Evolutionary conservation across 495 filamentous ascomycete genomes (phyloP).

Genomic region (Collariella sp.): DNA sequence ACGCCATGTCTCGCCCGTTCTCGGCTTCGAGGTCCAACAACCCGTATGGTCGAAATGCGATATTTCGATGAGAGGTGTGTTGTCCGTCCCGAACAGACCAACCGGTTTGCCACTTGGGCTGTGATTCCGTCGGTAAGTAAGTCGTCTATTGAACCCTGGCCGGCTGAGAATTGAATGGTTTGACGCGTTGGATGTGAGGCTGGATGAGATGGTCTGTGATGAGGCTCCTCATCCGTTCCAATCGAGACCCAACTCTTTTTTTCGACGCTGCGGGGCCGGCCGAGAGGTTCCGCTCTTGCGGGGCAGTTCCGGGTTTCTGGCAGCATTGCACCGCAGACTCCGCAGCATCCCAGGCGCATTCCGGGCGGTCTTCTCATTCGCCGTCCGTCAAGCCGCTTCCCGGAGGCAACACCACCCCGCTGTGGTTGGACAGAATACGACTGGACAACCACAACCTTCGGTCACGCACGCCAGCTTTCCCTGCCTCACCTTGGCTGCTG

Average conservation of each 20-base stretch:
- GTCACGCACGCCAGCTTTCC: neutral
- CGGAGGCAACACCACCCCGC: constrained; percentile 3
- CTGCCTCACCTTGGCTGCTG: neutral
- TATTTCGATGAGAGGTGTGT: neutral
- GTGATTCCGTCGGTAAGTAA: neutral
- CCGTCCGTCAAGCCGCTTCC: constrained; percentile 3
- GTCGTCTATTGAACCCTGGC: neutral
- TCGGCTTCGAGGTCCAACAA: neutral
- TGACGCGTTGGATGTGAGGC: too few relatives aligned
- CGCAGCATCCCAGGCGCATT: too few relatives aligned
- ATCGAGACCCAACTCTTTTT: neutral
- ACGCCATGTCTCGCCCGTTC: constrained; percentile 24
- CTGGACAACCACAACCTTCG: neutral
- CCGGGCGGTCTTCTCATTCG: constrained; percentile 8
- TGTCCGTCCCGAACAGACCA: too few relatives aligned
- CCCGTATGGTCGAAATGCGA: neutral
- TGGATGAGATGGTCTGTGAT: neutral
- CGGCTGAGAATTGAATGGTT: too few relatives aligned
- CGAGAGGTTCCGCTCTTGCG: neutral
- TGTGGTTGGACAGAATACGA: constrained; percentile 43
- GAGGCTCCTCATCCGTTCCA: neutral
- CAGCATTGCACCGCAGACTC: neutral
- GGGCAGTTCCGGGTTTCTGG: neutral
- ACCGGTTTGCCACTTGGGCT: neutral
- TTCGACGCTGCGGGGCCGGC: neutral